Percentiles rank a stretch among this genome's conserved stretches.
Conservation (phyloP, 1,284 basidiomycete genomes). For the Sanguinoderma infundibulare region DNA sequence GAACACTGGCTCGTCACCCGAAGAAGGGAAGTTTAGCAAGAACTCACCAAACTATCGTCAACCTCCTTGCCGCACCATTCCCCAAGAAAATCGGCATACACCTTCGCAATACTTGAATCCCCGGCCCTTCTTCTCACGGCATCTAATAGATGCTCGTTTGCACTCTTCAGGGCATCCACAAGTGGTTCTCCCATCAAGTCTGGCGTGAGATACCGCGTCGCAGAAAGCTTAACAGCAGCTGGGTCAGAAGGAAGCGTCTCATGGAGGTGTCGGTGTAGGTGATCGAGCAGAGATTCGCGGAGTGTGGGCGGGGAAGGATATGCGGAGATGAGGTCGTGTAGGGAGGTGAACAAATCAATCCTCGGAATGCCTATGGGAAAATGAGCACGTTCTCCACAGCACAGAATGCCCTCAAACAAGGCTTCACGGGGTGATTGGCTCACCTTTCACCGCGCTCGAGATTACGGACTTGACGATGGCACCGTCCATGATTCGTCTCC, state of each 20-base stretch:
- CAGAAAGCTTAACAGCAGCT: slow-evolving; percentile 55
- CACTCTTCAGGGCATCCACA: slow-evolving; percentile 57
- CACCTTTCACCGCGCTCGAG: slow-evolving; percentile 67
- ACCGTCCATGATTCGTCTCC: slow-evolving; percentile 68
- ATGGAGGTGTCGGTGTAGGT: slow-evolving; percentile 56
- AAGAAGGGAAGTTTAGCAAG: neutral
- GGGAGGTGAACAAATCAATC: slow-evolving; percentile 58
- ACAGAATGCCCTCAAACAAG: slow-evolving; percentile 1
- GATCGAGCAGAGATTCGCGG: slow-evolving; percentile 52
- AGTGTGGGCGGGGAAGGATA: slow-evolving; percentile 58
- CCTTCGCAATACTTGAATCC: slow-evolving; percentile 42
- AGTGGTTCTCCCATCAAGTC: slow-evolving; percentile 49
- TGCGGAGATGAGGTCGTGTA: slow-evolving; percentile 56
- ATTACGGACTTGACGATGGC: slow-evolving; percentile 75
- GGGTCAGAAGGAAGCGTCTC: slow-evolving; percentile 51
- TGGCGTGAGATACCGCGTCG: slow-evolving; percentile 47
- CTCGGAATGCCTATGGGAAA: slow-evolving; percentile 55
- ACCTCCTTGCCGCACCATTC: slow-evolving; percentile 55
- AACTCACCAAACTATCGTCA: slow-evolving; percentile 60
- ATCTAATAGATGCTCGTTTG: slow-evolving; percentile 59
- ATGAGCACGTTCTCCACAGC: neutral
- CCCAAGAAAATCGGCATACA: slow-evolving; percentile 61
- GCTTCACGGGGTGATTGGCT: slow-evolving; percentile 17
- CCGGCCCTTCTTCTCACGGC: slow-evolving; percentile 31
- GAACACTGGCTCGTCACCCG: neutral